These are phyloP conservation scores for Solanum piurae DNA, from an alignment of 257 asterid species.

Conservation along the genomic window DNA sequence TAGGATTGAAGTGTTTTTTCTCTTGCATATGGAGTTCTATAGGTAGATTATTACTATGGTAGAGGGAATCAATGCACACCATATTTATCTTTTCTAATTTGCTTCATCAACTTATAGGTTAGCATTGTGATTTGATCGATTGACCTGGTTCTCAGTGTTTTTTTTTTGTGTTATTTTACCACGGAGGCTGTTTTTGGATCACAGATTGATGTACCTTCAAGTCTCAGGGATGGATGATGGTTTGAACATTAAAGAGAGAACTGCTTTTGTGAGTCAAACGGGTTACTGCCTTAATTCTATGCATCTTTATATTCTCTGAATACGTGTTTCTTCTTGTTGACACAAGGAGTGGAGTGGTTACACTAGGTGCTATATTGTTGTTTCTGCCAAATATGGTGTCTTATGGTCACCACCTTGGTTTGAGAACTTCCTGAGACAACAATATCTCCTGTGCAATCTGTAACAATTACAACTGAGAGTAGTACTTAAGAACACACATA, in stretches of 20 bases:
- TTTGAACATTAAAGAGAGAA: conserved; percentile 67
- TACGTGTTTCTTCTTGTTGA: not conserved
- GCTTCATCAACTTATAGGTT: not conserved
- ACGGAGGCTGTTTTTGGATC: not conserved
- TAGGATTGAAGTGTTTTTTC: not conserved
- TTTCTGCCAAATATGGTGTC: not conserved
- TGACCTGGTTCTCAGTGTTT: not conserved
- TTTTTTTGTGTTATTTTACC: not conserved
- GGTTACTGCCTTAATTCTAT: conserved; percentile 1
- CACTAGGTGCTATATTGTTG: not conserved
- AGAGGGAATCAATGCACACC: not conserved
- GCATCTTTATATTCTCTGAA: not conserved
- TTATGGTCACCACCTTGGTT: not conserved
- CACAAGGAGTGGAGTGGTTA: not conserved
- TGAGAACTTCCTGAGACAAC: not conserved
- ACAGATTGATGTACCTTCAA: conserved; percentile 77
- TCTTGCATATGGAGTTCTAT: not conserved
- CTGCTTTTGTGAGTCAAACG: conserved; percentile 60
- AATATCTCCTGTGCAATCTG: not conserved
- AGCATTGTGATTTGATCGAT: not conserved
- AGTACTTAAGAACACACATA: not conserved
- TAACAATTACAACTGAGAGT: not conserved
- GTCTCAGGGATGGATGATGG: conserved; percentile 96
- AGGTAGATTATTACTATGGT: not conserved
- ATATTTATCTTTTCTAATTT: not conserved